phyloP scores from a whole-genome alignment of 2,329 filamentous ascomycete species.

The Stagonosporopsis rhizophila region DNA sequence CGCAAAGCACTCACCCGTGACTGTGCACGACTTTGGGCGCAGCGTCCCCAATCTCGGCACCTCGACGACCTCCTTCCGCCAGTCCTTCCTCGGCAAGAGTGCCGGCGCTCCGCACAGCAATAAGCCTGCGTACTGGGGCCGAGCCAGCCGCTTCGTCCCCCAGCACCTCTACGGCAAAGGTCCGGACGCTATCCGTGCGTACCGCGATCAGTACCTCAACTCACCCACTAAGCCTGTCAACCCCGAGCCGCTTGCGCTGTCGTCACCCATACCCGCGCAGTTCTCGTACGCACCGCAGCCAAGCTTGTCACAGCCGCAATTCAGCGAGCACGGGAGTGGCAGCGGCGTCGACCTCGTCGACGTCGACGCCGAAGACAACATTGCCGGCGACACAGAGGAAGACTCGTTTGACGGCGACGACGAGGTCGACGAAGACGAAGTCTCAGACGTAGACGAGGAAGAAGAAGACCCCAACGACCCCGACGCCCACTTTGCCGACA shows the following conservation, averaged over 20 bases:
- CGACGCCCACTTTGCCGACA: background rate
- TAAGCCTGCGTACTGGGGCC: constrained; percentile 42
- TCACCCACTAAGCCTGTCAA: constrained; percentile 23
- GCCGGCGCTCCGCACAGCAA: constrained; percentile 18
- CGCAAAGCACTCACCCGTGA: constrained; percentile 12
- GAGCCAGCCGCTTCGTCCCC: constrained; percentile 45
- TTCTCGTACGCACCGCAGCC: constrained; percentile 26
- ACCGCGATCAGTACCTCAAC: constrained; percentile 29
- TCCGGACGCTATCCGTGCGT: constrained; percentile 39
- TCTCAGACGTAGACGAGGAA: constrained; percentile 1
- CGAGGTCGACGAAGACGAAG: constrained; percentile 20
- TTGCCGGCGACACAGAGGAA: constrained; percentile 17
- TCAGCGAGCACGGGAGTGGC: constrained; percentile 20
- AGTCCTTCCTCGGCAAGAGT: constrained; percentile 22
- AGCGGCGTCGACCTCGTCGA: constrained; percentile 20
- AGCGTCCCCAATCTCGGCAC: constrained; percentile 35
- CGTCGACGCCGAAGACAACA: constrained; percentile 17
- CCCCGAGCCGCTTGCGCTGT: constrained; percentile 30
- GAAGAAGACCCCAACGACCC: constrained; percentile 10
- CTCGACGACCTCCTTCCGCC: constrained; percentile 20
- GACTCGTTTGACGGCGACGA: constrained; percentile 19
- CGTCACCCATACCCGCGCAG: constrained; percentile 35
- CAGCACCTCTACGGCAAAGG: constrained; percentile 46
- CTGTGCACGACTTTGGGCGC: constrained; percentile 35
- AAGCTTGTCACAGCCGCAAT: constrained; percentile 13